These are phyloP conservation scores for Aspergillus tamarii DNA, from an alignment of 2,329 filamentous ascomycete species.

Conservation along the genomic window DNA sequence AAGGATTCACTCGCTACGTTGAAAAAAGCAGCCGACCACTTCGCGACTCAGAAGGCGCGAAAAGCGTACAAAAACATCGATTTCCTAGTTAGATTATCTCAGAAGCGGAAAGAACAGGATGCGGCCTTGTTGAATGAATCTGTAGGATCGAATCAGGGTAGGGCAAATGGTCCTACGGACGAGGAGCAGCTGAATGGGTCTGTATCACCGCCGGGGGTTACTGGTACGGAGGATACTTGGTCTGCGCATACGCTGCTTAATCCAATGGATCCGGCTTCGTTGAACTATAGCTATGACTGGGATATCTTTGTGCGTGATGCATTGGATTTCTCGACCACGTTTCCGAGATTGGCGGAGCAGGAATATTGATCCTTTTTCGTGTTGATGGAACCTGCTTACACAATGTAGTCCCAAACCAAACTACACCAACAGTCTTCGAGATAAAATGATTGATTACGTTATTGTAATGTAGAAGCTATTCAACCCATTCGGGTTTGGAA, in stretches of 20 bases:
- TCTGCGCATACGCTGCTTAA: not conserved
- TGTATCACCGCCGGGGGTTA: not conserved
- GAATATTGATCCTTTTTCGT: not conserved
- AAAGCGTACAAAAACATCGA: not conserved
- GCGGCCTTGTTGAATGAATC: not conserved
- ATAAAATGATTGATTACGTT: not conserved
- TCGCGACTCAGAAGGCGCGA: not conserved
- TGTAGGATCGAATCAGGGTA: not conserved
- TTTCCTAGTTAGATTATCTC: not conserved
- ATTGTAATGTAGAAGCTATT: not conserved
- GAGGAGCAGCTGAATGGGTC: not conserved
- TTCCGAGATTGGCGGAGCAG: not conserved
- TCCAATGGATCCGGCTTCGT: not conserved
- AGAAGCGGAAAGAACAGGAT: not conserved
- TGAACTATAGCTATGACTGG: slow-evolving; percentile 1
- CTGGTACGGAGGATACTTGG: not conserved
- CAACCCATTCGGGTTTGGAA: not conserved
- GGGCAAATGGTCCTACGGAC: not conserved
- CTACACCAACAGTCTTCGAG: not conserved
- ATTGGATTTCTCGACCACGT: not conserved
- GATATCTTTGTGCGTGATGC: not conserved
- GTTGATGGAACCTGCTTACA: not conserved
- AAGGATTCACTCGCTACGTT: slow-evolving; percentile 11
- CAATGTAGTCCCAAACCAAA: too few relatives aligned
- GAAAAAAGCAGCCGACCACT: not conserved